Evolutionary conservation across 2,329 filamentous ascomycete species (phyloP), one percentile per base, ranked within the genome.

Genomic region (Paracorniculantispora psalliotae): DNA sequence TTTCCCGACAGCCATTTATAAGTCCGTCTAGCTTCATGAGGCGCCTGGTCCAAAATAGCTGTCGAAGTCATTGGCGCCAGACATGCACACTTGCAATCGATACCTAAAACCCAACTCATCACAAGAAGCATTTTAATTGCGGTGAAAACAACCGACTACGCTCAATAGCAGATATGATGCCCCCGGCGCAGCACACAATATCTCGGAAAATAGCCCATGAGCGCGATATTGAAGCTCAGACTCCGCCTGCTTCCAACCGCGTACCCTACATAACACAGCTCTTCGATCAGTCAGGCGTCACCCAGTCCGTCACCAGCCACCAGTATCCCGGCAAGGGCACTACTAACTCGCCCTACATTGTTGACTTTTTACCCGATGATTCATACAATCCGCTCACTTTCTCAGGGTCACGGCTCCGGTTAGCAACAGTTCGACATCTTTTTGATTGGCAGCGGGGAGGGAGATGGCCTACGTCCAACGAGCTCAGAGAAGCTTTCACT

Each of bases 331-430:
- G 86, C 23, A 70, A 79, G 13, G 89, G 88, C 61, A 91, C 88
- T 2, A 69, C 77, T 7, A 82, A 87, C 46, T 82, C 87, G 47
- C 88, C 89, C 1, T 91, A 82, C 63, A 72, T 85, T 30, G 87
- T 91, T 63, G 81, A 84, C 58, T 91, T 86, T 73, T 80, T 90
- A 23, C 80, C 82, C 19, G 71, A 84, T 57, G 89, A 92, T 68
- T 79, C 81, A 12, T 81, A 83, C 63, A 89, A 91, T 69, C 86
- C 88, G 0, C 81, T 87, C 78, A 75, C 76, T 49, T 89, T 85
- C 66, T 54, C 39, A 44, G 41, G 39, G 39, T 43, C 44, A 15
- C 44, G 44, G 17, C 44, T 47, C 44, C 25, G 26, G 26, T 47
- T 47, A 47, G 23, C 44, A 47, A 47, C 44, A 47, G 44, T 47